Percentiles rank a stretch among this genome's conserved stretches.
These are phyloP conservation scores for Scenedesmus sp. DNA, from an alignment of 163 green algal species.

Conservation along the genomic window DNA sequence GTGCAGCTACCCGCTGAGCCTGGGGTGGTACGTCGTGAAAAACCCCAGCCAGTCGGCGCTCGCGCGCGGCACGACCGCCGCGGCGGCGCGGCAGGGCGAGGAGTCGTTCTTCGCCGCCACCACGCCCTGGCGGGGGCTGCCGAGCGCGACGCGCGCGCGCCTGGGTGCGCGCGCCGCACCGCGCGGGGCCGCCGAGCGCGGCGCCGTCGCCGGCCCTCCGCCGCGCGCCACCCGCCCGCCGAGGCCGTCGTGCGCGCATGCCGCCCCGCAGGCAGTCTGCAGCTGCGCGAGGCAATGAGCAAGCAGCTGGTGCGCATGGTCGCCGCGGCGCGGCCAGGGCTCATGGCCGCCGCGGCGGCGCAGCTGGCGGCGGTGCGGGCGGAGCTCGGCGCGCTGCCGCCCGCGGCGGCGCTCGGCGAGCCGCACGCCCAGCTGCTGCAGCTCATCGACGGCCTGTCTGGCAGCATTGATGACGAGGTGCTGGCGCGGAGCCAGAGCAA, in stretches of 20 bases:
- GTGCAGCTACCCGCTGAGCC: constrained; percentile 33
- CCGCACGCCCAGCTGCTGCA: constrained; percentile 36
- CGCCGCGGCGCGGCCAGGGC: constrained; percentile 2
- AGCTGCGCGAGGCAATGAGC: constrained; percentile 39
- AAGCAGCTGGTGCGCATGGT: constrained; percentile 39
- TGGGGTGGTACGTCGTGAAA: constrained; percentile 55
- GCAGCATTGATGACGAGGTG: constrained; percentile 33
- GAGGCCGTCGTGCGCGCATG: neutral
- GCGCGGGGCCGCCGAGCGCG: neutral
- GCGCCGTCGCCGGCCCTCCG: neutral
- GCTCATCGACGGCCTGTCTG: constrained; percentile 37
- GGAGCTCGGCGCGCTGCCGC: constrained; percentile 32
- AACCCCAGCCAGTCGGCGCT: constrained; percentile 51
- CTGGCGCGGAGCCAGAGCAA: constrained; percentile 41
- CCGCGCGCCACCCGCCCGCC: neutral
- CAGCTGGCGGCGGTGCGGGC: constrained; percentile 25
- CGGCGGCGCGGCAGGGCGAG: constrained; percentile 18
- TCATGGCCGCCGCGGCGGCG: constrained; percentile 27
- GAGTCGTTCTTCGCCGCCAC: constrained; percentile 23
- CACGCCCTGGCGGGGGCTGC: constrained; percentile 19
- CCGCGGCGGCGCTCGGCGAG: constrained; percentile 28
- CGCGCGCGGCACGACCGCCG: constrained; percentile 12
- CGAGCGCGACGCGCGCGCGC: neutral
- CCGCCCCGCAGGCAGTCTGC: constrained; percentile 32
- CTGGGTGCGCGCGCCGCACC: constrained; percentile 7